Evolutionary conservation across 768 basidiomycete species (phyloP), one percentile per base, ranked within the genome.

Genomic region (Auricularia sp.): DNA sequence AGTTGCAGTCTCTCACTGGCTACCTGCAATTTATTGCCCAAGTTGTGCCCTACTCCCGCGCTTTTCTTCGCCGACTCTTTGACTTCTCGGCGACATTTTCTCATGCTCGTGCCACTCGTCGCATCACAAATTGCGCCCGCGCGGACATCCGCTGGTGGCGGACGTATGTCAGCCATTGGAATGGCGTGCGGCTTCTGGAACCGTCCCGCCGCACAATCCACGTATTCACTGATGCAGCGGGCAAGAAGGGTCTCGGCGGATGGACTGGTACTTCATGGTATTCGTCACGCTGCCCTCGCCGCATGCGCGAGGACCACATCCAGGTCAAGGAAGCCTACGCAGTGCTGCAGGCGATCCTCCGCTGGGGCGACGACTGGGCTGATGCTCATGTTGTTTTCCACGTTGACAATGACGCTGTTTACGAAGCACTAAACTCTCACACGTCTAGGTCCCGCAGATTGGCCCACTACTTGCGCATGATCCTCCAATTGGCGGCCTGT

Each of bases 131-230:
- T 0, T 62, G 64, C 8, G 69, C 66, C 0, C 64, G 53, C 1
- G 39, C 65, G 4, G 72, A 78, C 66, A 58, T 79, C 1, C 60
- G 39, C 12, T 79, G 77, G 77, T 79, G 77, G 75, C 10, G 21
- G 0, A 63, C 53, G 3, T 71, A 73, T 60, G 58, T 67, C 34
- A 14, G 65, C 0, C n/a, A 66, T 0, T 78, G 73, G 74, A 77
- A 76, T 59, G 74, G 74, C 2, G 67, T 75, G 62, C 64, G 21
- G 1, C 23, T 67, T n/a, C 59, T 68, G 11, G 43, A 21, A 3
- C 68, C 64, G 18, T 18, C 39, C 3, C 61, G 54, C 2, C 64
- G 54, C 11, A 62, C 65, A 7, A 2, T 73, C 2, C 42, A 67
- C 12, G 63, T 77, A n/a, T 70, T 67, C 62, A 77, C 76, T 1